These are phyloP conservation scores for Clathrus columnatus DNA, from an alignment of 768 basidiomycete genomes.

Conservation along the genomic window DNA sequence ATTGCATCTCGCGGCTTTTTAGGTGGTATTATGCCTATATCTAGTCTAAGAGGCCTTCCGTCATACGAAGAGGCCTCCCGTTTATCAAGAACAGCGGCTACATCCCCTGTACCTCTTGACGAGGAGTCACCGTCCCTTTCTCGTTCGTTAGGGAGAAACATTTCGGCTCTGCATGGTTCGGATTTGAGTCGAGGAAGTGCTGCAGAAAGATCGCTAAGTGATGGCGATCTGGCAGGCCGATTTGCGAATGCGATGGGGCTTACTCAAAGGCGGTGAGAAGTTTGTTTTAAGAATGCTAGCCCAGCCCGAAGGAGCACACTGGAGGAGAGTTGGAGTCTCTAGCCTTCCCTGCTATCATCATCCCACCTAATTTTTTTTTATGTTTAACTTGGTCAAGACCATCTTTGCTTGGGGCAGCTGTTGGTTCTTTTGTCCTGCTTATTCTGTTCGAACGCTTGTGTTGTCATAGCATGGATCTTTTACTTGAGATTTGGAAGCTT, in stretches of 20 bases:
- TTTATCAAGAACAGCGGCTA: not conserved
- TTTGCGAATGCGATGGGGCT: constrained; percentile 14
- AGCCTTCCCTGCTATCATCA: not conserved
- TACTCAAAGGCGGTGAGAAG: not conserved
- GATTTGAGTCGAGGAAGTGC: not conserved
- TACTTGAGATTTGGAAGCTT: too few species aligned
- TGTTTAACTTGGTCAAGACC: too few species aligned
- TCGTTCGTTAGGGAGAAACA: not conserved
- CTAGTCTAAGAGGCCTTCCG: constrained; percentile 68
- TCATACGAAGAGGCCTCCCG: constrained; percentile 70
- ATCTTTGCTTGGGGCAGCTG: too few species aligned
- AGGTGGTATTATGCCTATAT: constrained; percentile 82
- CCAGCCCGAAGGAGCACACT: too few species aligned
- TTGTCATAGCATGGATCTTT: too few species aligned
- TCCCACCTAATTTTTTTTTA: not conserved
- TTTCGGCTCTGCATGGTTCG: too few species aligned
- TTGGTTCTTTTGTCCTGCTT: too few species aligned
- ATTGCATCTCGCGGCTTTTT: constrained; percentile 81
- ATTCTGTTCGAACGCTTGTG: too few species aligned
- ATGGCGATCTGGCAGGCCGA: constrained; percentile 16
- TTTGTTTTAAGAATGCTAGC: too few species aligned
- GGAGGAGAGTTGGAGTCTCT: not conserved
- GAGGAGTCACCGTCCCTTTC: not conserved
- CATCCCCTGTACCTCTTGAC: not conserved
- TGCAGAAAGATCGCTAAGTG: constrained; percentile 17